Evolutionary conservation across 2,329 filamentous ascomycete species (phyloP).

Genomic region (Ophiosphaerella narmari): DNA sequence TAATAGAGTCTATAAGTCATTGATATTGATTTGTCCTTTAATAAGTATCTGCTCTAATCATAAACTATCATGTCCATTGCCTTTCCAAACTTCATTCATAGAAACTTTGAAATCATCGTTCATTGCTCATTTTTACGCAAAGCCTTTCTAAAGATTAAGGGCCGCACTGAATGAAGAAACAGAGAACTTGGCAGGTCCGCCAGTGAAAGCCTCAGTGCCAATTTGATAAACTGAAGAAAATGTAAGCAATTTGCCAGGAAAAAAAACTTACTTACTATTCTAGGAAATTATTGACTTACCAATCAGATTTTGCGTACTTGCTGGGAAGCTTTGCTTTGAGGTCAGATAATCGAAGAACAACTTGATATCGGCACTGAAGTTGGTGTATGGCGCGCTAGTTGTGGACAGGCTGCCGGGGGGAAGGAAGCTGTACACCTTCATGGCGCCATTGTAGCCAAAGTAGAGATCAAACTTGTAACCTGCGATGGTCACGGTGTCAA

Average conservation of each 20-base stretch:
- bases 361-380: conserved; percentile 61
- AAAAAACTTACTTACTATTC: not conserved
- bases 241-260: not conserved
- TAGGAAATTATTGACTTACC: conserved; percentile 3
- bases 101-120: too few species aligned
- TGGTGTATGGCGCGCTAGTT: not conserved
- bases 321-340: conserved; percentile 48
- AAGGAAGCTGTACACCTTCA: conserved; percentile 64
- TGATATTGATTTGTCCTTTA: too few species aligned
- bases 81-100: too few species aligned
- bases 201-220: conserved; percentile 16
- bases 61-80: too few species aligned
- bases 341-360: conserved; percentile 61
- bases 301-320: conserved; percentile 11
- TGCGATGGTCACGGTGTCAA: conserved; percentile 50
- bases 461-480: conserved; percentile 60
- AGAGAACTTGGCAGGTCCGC: conserved; percentile 9
- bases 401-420: not conserved
- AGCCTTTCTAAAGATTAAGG: not conserved
- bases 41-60: too few species aligned
- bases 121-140: too few species aligned
- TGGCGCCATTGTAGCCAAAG: conserved; percentile 60
- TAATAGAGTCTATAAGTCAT: too few species aligned
- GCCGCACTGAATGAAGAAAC: conserved; percentile 4
- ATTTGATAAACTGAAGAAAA: conserved; percentile 7